Evolutionary conservation across 2,329 filamentous ascomycete species (phyloP).

Genomic region (Calonectria crousiana): DNA sequence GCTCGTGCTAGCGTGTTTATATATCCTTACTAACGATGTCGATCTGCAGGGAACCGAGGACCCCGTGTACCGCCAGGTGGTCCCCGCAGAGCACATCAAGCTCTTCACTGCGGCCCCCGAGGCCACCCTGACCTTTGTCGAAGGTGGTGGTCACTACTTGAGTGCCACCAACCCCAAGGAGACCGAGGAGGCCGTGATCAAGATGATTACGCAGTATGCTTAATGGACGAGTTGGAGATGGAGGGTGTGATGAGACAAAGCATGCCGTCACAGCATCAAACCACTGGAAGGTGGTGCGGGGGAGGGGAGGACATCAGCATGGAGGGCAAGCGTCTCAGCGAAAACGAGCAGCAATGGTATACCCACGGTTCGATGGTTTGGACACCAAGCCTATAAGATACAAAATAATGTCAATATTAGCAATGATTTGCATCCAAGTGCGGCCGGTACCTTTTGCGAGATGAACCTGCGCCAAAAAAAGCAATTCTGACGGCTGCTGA

Average conservation of each 20-base stretch:
- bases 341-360: not conserved
- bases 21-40: slow-evolving; percentile 16
- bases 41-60: slow-evolving; percentile 58
- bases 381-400: not conserved
- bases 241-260: not conserved
- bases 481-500: not conserved
- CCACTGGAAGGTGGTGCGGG: too few relatives aligned
- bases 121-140: slow-evolving; percentile 56
- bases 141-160: slow-evolving; percentile 62
- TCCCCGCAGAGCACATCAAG: slow-evolving; percentile 63
- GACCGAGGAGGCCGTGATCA: slow-evolving; percentile 58
- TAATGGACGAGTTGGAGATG: slow-evolving; percentile 42
- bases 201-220: slow-evolving; percentile 54
- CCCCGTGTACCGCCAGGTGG: slow-evolving; percentile 53
- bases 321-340: not conserved
- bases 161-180: slow-evolving; percentile 62
- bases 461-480: not conserved
- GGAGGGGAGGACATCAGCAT: not conserved
- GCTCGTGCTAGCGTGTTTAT: not conserved
- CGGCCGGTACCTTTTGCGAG: not conserved
- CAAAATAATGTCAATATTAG: not conserved
- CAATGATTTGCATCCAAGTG: not conserved
- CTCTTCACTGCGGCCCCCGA: slow-evolving; percentile 61
- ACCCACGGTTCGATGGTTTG: not conserved
- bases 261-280: not conserved